Base-by-base conservation (phyloP, 1,139 yeast species). In the Sugiyamaella sp. region DNA sequence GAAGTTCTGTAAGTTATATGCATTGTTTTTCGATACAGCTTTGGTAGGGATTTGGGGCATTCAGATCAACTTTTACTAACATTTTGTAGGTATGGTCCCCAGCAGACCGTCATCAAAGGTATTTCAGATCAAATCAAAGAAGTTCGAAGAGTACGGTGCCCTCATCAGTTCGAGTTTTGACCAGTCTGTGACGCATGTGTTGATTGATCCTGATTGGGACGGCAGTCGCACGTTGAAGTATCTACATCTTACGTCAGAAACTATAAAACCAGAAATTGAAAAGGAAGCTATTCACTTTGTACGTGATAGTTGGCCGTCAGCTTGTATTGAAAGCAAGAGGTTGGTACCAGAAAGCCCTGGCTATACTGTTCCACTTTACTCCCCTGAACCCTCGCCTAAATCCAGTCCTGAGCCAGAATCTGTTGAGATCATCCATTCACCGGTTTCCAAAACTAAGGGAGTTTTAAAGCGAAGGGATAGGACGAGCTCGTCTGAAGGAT, bases 241-340 rank as follows among this genome's bases (percentile, higher is more conserved):
- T 41, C 17, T 53, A 19, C 40, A 48, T 16, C 9, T 32, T n/a
- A 14, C 25, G 12, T 24, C 39, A 17, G 38, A 39, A 22, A 5
- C 19, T 22, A 46, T 27, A 21, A 33, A 20, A 16, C 14, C 29
- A 12, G n/a, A 33, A 9, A 19, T 46, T n/a, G 40, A 43, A 2
- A 20, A 20, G n/a, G 40, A 33, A 4, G 21, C 14, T 14, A 53
- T 50, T 5, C 45, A 49, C 29, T 57, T 71, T 9, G 60, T 72
- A 17, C 52, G 57, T 16, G 74, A 72, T 25, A 57, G 54, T 1
- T 76, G 79, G 80, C 61, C 72, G 1, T 60, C 72, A 14, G 72
- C 70, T 16, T 73, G 76, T 46, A 67, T 75, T n/a, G 72, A 67
- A 21, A 49, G 58, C 16, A 52, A 55, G 3, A 52, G 43, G 38